These are phyloP conservation scores for Yamagishiella unicocca DNA, from an alignment of 139 green algal genomes.

Conservation along the genomic window DNA sequence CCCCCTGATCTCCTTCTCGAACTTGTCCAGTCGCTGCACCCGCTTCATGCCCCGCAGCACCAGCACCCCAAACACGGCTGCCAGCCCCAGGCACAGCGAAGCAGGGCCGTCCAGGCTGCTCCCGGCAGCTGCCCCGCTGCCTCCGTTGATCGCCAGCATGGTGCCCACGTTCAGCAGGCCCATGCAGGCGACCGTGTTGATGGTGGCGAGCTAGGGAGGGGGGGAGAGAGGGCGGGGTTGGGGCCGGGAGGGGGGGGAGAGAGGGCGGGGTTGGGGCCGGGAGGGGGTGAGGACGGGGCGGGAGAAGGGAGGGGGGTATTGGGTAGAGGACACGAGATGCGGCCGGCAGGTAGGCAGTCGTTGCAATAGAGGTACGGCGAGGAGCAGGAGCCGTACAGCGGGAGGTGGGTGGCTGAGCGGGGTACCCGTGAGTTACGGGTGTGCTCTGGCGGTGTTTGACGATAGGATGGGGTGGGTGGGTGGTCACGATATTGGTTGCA, in stretches of 20 bases:
- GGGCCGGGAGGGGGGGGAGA: too few species aligned
- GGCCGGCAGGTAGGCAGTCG: not conserved
- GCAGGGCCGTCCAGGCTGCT: constrained; percentile 37
- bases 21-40: constrained; percentile 86
- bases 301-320: too few species aligned
- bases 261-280: not conserved
- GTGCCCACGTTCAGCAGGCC: constrained; percentile 80
- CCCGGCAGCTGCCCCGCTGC: not conserved
- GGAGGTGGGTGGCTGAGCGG: not conserved
- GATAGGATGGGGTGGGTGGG: too few species aligned
- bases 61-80: constrained; percentile 69
- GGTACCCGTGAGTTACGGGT: not conserved
- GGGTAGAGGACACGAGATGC: too few species aligned
- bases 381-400: not conserved
- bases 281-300: too few species aligned
- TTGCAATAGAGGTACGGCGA: not conserved
- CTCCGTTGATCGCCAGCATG: constrained; percentile 64
- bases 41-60: constrained; percentile 66
- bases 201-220: constrained; percentile 63
- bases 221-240: not conserved
- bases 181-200: constrained; percentile 72
- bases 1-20: constrained; percentile 77
- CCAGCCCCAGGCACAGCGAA: constrained; percentile 48
- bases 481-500: too few species aligned
- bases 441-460: too few species aligned